A percentile compares a stretch with the other conserved stretches of the same genome.
These are phyloP conservation scores for Coemansia furcata DNA, from an alignment of 192 early-diverging fungal species.

Conservation along the genomic window DNA sequence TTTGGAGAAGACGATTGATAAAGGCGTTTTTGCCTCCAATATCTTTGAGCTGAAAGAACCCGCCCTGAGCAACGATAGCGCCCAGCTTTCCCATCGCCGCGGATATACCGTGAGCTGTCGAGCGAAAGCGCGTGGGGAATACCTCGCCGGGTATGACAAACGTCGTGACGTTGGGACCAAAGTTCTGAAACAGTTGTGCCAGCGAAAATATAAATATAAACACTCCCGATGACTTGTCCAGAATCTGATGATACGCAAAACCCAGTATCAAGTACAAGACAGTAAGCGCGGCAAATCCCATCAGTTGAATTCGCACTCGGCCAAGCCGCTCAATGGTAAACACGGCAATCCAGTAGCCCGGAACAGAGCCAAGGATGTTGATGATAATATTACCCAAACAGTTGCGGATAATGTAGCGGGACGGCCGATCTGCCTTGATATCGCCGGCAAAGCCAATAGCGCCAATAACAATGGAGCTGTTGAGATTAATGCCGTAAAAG, in stretches of 20 bases:
- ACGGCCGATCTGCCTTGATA: slow-evolving; percentile 16
- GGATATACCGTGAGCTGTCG: slow-evolving; percentile 77
- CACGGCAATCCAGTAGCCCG: slow-evolving; percentile 94
- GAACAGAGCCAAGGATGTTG: slow-evolving; percentile 78
- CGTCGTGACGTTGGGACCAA: slow-evolving; percentile 90
- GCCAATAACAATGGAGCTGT: slow-evolving; percentile 68
- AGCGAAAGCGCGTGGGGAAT: slow-evolving; percentile 74
- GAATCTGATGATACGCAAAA: slow-evolving; percentile 65
- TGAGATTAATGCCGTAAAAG: slow-evolving; percentile 77
- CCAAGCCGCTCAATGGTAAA: slow-evolving; percentile 81
- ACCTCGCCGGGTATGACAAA: slow-evolving; percentile 80
- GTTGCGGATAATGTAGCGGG: slow-evolving; percentile 57
- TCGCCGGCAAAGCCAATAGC: slow-evolving; percentile 62
- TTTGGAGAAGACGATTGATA: slow-evolving; percentile 60
- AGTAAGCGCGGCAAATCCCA: slow-evolving; percentile 77
- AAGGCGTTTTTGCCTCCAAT: slow-evolving; percentile 61
- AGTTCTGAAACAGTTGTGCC: slow-evolving; percentile 85
- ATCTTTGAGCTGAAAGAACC: slow-evolving; percentile 65
- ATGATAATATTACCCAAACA: slow-evolving; percentile 89
- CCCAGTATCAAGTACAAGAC: slow-evolving; percentile 72
- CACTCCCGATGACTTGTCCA: slow-evolving; percentile 50
- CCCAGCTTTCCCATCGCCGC: slow-evolving; percentile 77
- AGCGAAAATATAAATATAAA: slow-evolving; percentile 66
- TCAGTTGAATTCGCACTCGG: slow-evolving; percentile 84
- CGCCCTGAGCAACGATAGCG: slow-evolving; percentile 69